phyloP scores from a whole-genome alignment of 257 asterid species.

The Ligustrum vulgare region DNA sequence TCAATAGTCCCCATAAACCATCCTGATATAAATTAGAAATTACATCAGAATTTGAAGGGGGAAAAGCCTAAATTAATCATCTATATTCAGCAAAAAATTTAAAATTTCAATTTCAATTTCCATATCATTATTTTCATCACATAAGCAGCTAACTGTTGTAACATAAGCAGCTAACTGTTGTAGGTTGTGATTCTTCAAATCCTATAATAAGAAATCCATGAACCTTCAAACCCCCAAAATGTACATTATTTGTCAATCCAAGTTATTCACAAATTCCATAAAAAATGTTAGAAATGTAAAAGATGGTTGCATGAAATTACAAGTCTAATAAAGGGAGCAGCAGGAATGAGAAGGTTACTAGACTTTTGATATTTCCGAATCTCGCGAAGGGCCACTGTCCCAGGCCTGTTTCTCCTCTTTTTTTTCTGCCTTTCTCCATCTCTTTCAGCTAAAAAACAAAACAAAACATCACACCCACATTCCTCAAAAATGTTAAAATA shows the following conservation, averaged over 20 bases:
- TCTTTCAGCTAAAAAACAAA: constrained; percentile 27
- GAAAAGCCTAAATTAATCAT: not conserved
- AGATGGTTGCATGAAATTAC: constrained; percentile 38
- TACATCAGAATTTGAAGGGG: not conserved
- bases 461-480: constrained; percentile 10
- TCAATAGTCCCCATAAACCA: not conserved
- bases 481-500: not conserved
- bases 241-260: not conserved
- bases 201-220: not conserved
- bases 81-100: not conserved
- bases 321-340: constrained; percentile 75
- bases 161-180: not conserved
- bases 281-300: not conserved
- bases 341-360: constrained; percentile 66
- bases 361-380: constrained; percentile 77
- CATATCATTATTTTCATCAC: not conserved
- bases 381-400: constrained; percentile 81
- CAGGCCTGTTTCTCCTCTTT: constrained; percentile 58
- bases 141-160: not conserved
- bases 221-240: not conserved
- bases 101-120: not conserved
- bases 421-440: constrained; percentile 24
- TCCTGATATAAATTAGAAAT: not conserved
- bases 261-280: not conserved
- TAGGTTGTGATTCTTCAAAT: not conserved